Evolutionary conservation across 2,329 filamentous ascomycete species (phyloP), one percentile per base, ranked within the genome.

Genomic region (Trichoderma sp.): DNA sequence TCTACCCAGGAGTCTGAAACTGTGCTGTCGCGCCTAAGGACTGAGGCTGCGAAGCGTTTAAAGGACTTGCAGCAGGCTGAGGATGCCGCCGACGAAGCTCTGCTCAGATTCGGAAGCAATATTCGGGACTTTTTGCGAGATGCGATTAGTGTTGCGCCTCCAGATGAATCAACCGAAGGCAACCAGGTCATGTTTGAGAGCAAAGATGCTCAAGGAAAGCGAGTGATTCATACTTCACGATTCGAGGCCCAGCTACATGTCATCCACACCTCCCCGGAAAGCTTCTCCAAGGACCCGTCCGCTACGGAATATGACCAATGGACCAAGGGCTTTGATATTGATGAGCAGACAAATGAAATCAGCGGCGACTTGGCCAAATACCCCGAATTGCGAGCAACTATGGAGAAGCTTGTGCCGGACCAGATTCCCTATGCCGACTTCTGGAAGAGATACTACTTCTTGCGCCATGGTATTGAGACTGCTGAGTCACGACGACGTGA

Each of bases 181-280:
- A 85, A 80, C 75, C 85, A 91, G 63, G 89, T 97, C 36, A 85
- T 98, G 5, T 99, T 98, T 77, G 96, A 98, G 84, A 97, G 93
- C 79, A 97, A 95, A 80, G 95, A 98, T 81, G 90, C 92, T 6
- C 88, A 90, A 64, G 95, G 95, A 30, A 98, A 96, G 85, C 88
- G 96, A 70, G 94, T 98, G 17, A 97, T 98, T 74, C 96, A 99
- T 80, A 93, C 94, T 1, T 97, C 94, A 66, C 88, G 96, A 73
- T 95, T 98, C 79, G 96, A 99, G 78, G 96, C 96, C 1, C 96
- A 98, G 82, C 85, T 99, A 73, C 95, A 99, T 79, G 94, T 97
- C 39, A 95, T 99, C 72, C 96, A 99, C 81, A 95, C 93, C 5
- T 92, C 90, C 23, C 81, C 91, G 50, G 92, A 96, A 73, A 93